These are phyloP conservation scores for Schizosaccharomyces osmophilus DNA, from an alignment of 805 yeast species.

Conservation along the genomic window DNA sequence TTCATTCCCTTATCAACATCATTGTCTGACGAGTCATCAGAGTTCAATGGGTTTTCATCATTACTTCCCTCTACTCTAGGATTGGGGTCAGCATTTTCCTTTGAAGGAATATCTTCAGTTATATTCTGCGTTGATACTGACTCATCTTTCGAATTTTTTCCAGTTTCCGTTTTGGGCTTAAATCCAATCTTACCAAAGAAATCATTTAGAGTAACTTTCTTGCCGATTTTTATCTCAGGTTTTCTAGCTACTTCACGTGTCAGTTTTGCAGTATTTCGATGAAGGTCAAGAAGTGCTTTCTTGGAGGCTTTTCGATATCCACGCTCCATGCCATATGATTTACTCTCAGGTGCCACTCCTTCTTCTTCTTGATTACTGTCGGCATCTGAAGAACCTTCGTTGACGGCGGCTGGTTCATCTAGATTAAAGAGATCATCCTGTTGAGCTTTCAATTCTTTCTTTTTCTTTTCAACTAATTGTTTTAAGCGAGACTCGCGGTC, in stretches of 20 bases:
- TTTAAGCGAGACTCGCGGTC: neutral
- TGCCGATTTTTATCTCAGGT: neutral
- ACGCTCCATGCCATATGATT: neutral
- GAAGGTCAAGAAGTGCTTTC: slow-evolving; percentile 8
- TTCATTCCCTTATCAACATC: too few relatives aligned
- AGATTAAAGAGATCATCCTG: neutral
- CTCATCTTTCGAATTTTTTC: too few relatives aligned
- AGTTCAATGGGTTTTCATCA: too few relatives aligned
- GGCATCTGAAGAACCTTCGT: neutral
- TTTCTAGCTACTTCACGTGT: slow-evolving; percentile 4
- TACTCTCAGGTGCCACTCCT: neutral
- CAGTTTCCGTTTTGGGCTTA: neutral
- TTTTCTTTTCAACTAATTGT: neutral
- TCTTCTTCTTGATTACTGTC: neutral
- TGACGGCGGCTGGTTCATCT: too few relatives aligned
- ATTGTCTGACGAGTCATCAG: too few relatives aligned
- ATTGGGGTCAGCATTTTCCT: neutral
- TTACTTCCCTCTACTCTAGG: neutral
- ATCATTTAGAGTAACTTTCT: neutral
- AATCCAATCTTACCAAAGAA: neutral
- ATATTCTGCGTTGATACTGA: neutral
- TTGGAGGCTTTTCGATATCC: slow-evolving; percentile 4
- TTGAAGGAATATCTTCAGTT: neutral
- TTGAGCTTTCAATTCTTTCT: neutral
- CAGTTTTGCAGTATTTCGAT: slow-evolving; percentile 6